Base-by-base conservation (phyloP, 2,329 filamentous ascomycete genomes). In the Xylaria sp. region DNA sequence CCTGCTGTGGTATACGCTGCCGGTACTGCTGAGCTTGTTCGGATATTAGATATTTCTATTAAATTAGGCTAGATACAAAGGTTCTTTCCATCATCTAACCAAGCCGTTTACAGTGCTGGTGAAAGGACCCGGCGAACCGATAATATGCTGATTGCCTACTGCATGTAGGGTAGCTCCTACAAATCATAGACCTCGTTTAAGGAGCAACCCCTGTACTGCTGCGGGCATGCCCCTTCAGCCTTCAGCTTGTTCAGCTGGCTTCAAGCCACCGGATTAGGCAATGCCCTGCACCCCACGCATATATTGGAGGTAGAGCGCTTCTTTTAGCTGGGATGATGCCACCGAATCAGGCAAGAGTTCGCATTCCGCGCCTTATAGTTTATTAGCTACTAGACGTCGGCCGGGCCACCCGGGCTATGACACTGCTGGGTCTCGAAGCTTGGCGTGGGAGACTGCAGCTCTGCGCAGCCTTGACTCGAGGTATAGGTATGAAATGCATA, bases 191-290 rank as follows among this genome's bases (percentile, higher is more conserved):
- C 28, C 31, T 55, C 20, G 52, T 33, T 20, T 31, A 36, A 33
- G 13, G 13, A 55, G 2, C 23, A 31, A 31, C 39, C 56, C 31
- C 48, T 31, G 18, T 18, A 13, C 49, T 6, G 49, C 25, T 28
- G 25, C 20, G 31, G 31, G 2, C 52, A 56, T 46, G 39, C 18
- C 23, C 13, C 39, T 58, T 28, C 56, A 58, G 56, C 13, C 39
- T 58, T 28, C 56, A 58, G 56, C 56, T 31, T 6, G 56, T 31
- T 58, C 56, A 58, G 56, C 56, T 58, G 56, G 56, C 56, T 43
- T 46, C 23, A n/a, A 13, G 56, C 39, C 23, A 31, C 56, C 56
- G 15, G 36, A 58, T 58, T 46, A 58, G 56, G 56, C 39, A 58
- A 58, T 10, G 6, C 13, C 39, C 39, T 58, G 56, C 56, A 46